A percentile compares a stretch with the other conserved stretches of the same genome.
These are phyloP conservation scores for Cucurbita ficifolia DNA, from an alignment of 306 rosid genomes.

Conservation along the genomic window DNA sequence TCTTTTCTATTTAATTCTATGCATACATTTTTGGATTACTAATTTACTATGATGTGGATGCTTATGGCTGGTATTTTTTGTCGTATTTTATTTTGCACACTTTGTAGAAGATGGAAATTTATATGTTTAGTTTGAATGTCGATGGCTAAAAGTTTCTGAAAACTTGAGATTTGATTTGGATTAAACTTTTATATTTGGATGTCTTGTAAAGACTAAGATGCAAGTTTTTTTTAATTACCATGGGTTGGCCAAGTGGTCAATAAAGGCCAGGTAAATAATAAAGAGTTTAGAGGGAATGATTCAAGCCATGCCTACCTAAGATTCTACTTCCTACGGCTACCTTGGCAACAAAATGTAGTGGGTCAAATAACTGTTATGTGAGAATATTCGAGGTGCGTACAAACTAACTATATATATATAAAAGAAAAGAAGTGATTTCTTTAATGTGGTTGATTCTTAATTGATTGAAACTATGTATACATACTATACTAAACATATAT, in stretches of 20 bases:
- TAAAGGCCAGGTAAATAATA: neutral
- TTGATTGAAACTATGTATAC: neutral
- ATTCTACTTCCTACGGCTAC: neutral
- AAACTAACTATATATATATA: too few species aligned
- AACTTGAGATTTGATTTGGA: neutral
- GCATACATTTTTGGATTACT: neutral
- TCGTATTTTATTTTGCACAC: neutral
- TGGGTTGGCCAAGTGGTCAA: neutral
- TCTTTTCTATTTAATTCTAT: neutral
- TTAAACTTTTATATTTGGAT: neutral
- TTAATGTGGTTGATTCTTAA: neutral
- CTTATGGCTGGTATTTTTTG: neutral
- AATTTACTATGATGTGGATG: neutral
- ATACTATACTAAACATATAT: neutral
- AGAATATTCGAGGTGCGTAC: neutral
- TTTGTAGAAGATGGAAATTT: neutral
- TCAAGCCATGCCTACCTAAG: neutral
- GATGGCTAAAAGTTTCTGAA: neutral
- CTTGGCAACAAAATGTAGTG: neutral
- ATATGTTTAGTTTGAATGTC: neutral
- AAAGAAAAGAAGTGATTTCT: neutral
- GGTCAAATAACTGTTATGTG: neutral
- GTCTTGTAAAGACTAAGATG: neutral
- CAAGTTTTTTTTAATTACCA: neutral
- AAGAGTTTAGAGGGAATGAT: neutral